These are phyloP conservation scores for Arthrobotrys musiformis DNA, from an alignment of 2,329 filamentous ascomycete species.

Conservation along the genomic window DNA sequence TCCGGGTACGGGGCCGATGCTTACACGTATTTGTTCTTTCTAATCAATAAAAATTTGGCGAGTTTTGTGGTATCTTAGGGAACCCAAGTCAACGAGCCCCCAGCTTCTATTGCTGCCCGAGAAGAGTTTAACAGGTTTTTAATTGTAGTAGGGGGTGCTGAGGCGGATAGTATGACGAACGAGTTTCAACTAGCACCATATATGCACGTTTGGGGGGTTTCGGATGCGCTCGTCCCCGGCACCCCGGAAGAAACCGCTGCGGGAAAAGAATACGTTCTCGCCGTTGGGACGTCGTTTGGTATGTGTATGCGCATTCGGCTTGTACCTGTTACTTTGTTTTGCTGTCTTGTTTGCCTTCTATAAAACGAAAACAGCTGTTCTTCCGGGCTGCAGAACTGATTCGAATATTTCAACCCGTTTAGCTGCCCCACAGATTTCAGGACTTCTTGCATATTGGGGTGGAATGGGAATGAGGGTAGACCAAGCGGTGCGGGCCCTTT, in stretches of 20 bases:
- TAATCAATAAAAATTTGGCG: too few relatives aligned
- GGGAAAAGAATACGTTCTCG: background rate
- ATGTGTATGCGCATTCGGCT: too few relatives aligned
- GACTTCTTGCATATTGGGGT: slow-evolving; percentile 29
- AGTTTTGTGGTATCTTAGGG: background rate
- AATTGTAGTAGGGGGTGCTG: slow-evolving; percentile 2
- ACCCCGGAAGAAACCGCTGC: too few relatives aligned
- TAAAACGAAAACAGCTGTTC: too few relatives aligned
- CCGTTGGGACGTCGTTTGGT: slow-evolving; percentile 15
- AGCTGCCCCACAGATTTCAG: slow-evolving; percentile 21
- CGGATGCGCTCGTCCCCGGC: too few relatives aligned
- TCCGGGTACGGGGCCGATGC: too few relatives aligned
- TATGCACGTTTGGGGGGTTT: slow-evolving; percentile 27
- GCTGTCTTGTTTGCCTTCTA: too few relatives aligned
- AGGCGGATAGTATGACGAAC: background rate
- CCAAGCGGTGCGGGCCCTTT: slow-evolving; percentile 10
- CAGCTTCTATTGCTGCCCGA: background rate
- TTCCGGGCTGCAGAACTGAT: background rate
- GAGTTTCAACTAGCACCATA: background rate
- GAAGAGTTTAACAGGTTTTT: background rate
- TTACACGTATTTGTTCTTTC: too few relatives aligned
- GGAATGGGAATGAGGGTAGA: slow-evolving; percentile 30
- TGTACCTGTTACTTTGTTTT: too few relatives aligned
- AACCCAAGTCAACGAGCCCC: background rate
- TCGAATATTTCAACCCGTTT: background rate